A percentile compares a stretch with the other conserved stretches of the same genome.
These are phyloP conservation scores for Acephala macrosclerotiorum DNA, from an alignment of 2,329 filamentous ascomycete genomes.

Conservation along the genomic window DNA sequence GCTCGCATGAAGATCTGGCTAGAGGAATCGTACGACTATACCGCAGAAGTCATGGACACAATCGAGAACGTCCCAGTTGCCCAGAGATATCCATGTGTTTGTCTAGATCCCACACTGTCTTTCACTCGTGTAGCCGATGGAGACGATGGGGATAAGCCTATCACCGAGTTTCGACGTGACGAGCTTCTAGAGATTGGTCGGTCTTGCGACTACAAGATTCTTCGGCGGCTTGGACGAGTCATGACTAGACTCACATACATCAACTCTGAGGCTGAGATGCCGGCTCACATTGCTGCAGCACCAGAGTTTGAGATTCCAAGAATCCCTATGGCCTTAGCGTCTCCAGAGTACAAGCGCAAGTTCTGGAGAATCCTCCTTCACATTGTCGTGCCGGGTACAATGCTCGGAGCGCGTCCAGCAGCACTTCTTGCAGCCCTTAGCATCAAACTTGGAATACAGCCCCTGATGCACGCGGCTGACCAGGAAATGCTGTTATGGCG, in stretches of 20 bases:
- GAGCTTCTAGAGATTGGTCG: constrained; percentile 35
- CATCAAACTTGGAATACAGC: constrained; percentile 29
- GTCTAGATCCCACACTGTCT: constrained; percentile 30
- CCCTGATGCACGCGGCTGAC: constrained; percentile 28
- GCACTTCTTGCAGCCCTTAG: constrained; percentile 33
- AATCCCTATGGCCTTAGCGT: constrained; percentile 32
- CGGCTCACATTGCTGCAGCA: constrained; percentile 28
- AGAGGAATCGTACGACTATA: constrained; percentile 35
- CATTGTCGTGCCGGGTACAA: constrained; percentile 34
- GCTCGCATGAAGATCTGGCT: constrained; percentile 32
- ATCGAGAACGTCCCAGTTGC: constrained; percentile 27
- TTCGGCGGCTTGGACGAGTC: constrained; percentile 31
- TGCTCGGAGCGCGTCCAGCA: constrained; percentile 31
- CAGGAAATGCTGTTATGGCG: constrained; percentile 29
- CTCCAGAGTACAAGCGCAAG: constrained; percentile 21
- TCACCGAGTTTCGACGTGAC: constrained; percentile 27
- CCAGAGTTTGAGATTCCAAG: constrained; percentile 21
- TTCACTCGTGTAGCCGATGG: constrained; percentile 21
- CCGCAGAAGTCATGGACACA: constrained; percentile 27
- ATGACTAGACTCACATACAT: constrained; percentile 32
- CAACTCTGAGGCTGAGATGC: constrained; percentile 28
- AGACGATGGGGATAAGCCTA: constrained; percentile 21
- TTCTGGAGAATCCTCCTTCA: constrained; percentile 36
- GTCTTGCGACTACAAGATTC: constrained; percentile 33
- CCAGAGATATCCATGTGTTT: constrained; percentile 32